Base-by-base conservation (phyloP, 2,329 filamentous ascomycete species). In the Alternaria triticina region DNA sequence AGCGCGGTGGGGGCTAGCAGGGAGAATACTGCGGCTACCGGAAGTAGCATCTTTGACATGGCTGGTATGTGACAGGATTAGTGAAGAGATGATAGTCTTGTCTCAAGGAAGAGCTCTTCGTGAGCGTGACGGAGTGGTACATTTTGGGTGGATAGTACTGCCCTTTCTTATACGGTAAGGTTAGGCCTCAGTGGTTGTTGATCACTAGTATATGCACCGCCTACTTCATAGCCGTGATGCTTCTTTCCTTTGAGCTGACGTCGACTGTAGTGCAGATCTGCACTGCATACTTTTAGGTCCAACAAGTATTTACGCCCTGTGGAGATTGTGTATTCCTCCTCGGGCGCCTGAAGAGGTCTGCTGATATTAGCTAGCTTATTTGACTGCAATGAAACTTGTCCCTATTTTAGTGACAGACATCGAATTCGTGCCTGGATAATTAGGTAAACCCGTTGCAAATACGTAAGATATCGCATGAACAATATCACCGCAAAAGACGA, bases 131-230 rank as follows among this genome's bases (percentile, higher is more conserved):
- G 12, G 5, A 20, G 12, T 51, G 30, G 6, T 33, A 27, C 17
- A 22, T n/a, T 11, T 33, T 30, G 23, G 22, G 22, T n/a, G 4
- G 36, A 22, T 44, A 15, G 9, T 27, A 30, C 8, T 12, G 10
- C 52, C 43, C n/a, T 44, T 17, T 52, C 27, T 57, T 61, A 59
- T 58, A 62, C 40, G 33, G 12, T 7, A 15, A 49, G 10, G n/a
- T 17, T 23, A 15, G 25, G 20, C 22, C 17, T 7, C n/a, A n/a
- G n/a, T n/a, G n/a, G n/a, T n/a, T n/a, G n/a, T n/a, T n/a, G n/a
- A n/a, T n/a, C n/a, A n/a, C 28, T 22, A 47, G 46, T 11, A 12
- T 5, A 58, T 46, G 55, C 27, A 22, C 51, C 28, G 59, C 59
- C 47, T 51, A 33, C 23, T n/a, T 17, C 9, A 33, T 45, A 27